A percentile compares a stretch with the other conserved stretches of the same genome.
Evolutionary conservation across 257 asterid species (phyloP).

Genomic region (Gardenia jasminoides): DNA sequence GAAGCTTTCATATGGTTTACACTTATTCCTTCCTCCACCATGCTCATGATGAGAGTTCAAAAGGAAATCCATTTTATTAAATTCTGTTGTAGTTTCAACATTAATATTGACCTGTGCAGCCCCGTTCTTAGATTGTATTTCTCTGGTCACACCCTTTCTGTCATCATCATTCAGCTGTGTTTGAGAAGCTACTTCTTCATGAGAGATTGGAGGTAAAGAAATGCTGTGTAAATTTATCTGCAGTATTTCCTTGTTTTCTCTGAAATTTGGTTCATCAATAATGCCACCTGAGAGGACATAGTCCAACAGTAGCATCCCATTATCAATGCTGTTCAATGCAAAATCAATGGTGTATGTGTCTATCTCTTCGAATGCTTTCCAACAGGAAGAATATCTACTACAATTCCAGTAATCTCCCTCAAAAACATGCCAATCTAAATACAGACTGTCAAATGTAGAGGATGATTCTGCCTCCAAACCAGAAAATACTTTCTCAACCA

Average conservation of each 20-base stretch:
- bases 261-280: constrained; percentile 32
- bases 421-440: constrained; percentile 84
- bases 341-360: constrained; percentile 42
- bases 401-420: constrained; percentile 53
- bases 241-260: constrained; percentile 43
- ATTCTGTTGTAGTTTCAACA: constrained; percentile 54
- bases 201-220: constrained; percentile 30
- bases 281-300: constrained; percentile 61
- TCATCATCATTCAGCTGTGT: constrained; percentile 35
- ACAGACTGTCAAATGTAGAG: constrained; percentile 70
- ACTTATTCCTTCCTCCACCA: constrained; percentile 32
- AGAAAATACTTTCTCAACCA: constrained; percentile 50
- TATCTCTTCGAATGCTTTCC: constrained; percentile 48
- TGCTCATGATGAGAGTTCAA: constrained; percentile 49
- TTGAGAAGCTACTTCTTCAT: constrained; percentile 35
- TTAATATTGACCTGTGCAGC: constrained; percentile 39
- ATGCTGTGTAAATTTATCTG: constrained; percentile 32
- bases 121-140: constrained; percentile 29
- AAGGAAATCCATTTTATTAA: constrained; percentile 55
- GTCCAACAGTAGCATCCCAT: constrained; percentile 41
- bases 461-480: constrained; percentile 58
- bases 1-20: constrained; percentile 36
- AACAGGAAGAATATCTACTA: constrained; percentile 39
- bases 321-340: constrained; percentile 37
- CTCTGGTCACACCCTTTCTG: constrained; percentile 30